Evolutionary conservation across 2,329 filamentous ascomycete genomes (phyloP).

Genomic region (Nemania sp.): DNA sequence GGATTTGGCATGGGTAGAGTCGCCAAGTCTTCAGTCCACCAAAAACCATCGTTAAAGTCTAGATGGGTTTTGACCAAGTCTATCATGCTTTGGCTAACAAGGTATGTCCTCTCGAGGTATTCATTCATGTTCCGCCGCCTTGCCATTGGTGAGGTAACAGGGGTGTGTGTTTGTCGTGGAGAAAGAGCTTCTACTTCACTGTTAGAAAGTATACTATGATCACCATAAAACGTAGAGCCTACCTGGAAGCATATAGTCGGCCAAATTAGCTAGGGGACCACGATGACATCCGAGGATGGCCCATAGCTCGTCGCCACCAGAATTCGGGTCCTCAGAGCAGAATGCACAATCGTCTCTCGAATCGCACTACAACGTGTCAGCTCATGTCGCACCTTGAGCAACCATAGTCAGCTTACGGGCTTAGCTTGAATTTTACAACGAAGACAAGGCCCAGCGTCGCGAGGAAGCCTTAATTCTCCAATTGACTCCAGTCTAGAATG

Average conservation of each 20-base stretch:
- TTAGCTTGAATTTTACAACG: constrained; percentile 62
- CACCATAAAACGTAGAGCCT: constrained; percentile 37
- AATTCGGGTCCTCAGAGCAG: constrained; percentile 56
- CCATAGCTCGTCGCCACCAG: constrained; percentile 61
- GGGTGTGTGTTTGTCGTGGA: constrained; percentile 63
- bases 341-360: constrained; percentile 61
- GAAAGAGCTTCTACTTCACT: constrained; percentile 57
- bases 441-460: constrained; percentile 62
- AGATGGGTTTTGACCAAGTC: constrained; percentile 59
- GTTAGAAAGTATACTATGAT: constrained; percentile 41
- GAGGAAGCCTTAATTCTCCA: constrained; percentile 64
- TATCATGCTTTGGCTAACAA: constrained; percentile 55
- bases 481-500: constrained; percentile 68
- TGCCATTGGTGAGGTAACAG: constrained; percentile 63
- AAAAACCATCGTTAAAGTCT: constrained; percentile 69
- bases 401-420: constrained; percentile 55
- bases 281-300: constrained; percentile 64
- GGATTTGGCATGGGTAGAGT: constrained; percentile 56
- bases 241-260: constrained; percentile 65
- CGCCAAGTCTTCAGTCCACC: constrained; percentile 67
- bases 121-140: constrained; percentile 65
- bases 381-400: constrained; percentile 10
- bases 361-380: constrained; percentile 61
- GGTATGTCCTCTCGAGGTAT: constrained; percentile 61
- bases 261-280: constrained; percentile 60